Evolutionary conservation across 208 protist genomes (phyloP).

Genomic region (Trichomonas vaginalis): DNA sequence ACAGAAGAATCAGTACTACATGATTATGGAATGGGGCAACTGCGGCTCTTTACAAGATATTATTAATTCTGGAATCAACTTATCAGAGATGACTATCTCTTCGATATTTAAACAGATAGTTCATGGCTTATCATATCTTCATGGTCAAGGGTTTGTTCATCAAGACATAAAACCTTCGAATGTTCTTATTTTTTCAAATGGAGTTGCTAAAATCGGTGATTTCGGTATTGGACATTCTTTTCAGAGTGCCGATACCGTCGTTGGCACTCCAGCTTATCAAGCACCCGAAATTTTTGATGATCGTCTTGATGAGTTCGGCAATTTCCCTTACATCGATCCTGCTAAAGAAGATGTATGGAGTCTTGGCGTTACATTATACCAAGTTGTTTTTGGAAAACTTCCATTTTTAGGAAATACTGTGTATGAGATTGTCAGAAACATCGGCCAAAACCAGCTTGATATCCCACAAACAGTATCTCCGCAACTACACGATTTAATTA

Average conservation of each 20-base stretch:
- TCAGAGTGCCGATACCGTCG: not conserved
- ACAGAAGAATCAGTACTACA: not conserved
- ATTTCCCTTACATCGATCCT: not conserved
- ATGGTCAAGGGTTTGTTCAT: not conserved
- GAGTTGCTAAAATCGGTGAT: not conserved
- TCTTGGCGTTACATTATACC: not conserved
- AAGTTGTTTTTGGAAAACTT: not conserved
- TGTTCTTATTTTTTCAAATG: not conserved
- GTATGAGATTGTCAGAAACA: not conserved
- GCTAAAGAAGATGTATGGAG: not conserved
- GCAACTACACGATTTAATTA: not conserved
- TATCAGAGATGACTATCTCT: not conserved
- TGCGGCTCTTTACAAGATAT: not conserved
- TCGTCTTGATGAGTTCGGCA: not conserved
- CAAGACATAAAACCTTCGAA: slow-evolving; percentile 1
- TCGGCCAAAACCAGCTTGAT: not conserved
- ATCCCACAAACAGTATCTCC: not conserved
- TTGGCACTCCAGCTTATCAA: not conserved
- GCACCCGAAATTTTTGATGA: not conserved
- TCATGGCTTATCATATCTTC: not conserved
- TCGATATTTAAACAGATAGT: not conserved
- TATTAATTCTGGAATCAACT: not conserved
- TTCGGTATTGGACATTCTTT: not conserved
- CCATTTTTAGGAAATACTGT: not conserved
- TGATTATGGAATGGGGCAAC: not conserved